Conservation (phyloP, 495 filamentous ascomycete genomes). For the Cudoniella acicularis region DNA sequence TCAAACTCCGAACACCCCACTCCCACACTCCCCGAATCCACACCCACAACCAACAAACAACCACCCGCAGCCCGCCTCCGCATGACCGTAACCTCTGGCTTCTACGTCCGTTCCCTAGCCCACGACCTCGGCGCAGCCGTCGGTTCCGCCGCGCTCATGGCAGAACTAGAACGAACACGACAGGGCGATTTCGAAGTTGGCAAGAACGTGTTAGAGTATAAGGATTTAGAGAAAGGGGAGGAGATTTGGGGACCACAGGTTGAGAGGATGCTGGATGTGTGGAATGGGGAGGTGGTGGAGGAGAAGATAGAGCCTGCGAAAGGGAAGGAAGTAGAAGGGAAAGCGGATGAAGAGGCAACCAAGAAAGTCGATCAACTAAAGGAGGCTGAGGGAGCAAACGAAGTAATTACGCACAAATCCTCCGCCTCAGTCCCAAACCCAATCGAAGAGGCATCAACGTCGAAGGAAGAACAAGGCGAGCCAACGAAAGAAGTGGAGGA, state of each 20-base stretch:
- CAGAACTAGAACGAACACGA: constrained; percentile 71
- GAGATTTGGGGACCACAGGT: constrained; percentile 80
- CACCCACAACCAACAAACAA: constrained; percentile 21
- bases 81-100: constrained; percentile 93
- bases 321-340: background rate
- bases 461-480: no score
- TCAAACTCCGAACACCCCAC: background rate
- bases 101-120: constrained; percentile 92
- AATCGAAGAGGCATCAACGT: no score
- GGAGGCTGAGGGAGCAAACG: no score
- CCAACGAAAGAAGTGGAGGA: no score
- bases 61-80: constrained; percentile 74
- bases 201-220: constrained; percentile 75
- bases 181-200: constrained; percentile 75
- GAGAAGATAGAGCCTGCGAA: background rate
- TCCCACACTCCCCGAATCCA: background rate
- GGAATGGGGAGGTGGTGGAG: constrained; percentile 27
- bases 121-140: constrained; percentile 87
- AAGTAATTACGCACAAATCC: no score
- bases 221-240: constrained; percentile 73
- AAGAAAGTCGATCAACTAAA: background rate
- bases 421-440: no score
- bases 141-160: constrained; percentile 81
- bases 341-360: background rate
- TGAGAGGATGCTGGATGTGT: constrained; percentile 57